Evolutionary conservation across 768 basidiomycete genomes (phyloP), one percentile per base, ranked within the genome.

Genomic region (Rickenella mellea): DNA sequence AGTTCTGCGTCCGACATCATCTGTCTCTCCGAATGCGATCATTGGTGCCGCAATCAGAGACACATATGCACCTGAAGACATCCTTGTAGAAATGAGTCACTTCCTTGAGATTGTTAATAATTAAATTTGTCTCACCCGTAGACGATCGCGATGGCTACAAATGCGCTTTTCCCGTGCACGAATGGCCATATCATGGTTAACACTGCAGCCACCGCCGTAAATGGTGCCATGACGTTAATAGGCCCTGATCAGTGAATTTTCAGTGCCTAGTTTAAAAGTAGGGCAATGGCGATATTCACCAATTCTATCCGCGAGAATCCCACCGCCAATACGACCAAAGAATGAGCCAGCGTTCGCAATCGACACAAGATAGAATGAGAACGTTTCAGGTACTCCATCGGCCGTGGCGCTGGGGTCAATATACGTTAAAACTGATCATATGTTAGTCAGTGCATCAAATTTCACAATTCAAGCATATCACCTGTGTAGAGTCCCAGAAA

Each of bases 151-250:
- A 87, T 55, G 6, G 60, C 71, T 3, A 83, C 66, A 22, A 79
- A 62, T 0, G 66, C 61, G 0, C 56, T 62, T 40, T 70, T 50
- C 21, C 55, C 67, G 29, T 52, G 59, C 0, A 71, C 70, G 54
- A 75, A 80, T 1, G 86, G 87, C 88, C 87, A 90, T 3, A 64
- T 64, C 49, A 77, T 78, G 0, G 84, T 83, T 32, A 80, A 51
- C 22, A 76, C 56, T 0, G 71, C 80, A 0, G 78, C 74, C 1
- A 72, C 29, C 14, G 68, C 43, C 1, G 75, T 79, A 26, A 78
- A 75, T 0, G 83, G 80, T 9, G 70, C 71, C 68, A 87, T 79
- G 24, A 82, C 63, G 47, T 81, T 88, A 48, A 86, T 64, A 0
- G 74, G 57, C 12, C 86, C 86, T 36, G n/a, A n/a, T n/a, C n/a